These are phyloP conservation scores for Tagetes erecta DNA, from an alignment of 129 eudicot species.

Conservation along the genomic window DNA sequence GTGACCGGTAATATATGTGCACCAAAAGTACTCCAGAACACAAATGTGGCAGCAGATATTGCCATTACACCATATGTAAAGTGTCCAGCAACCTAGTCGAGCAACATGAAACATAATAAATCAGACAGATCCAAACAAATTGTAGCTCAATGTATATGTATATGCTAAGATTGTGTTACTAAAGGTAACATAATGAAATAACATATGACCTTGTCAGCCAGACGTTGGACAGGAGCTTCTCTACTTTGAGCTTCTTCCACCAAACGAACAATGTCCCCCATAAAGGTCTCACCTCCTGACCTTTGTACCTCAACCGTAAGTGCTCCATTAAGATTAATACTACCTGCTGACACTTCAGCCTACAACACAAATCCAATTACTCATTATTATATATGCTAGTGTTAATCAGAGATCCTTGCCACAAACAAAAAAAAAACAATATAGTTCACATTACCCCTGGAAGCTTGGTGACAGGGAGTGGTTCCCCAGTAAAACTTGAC, in stretches of 20 bases:
- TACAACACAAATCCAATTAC: slow-evolving; percentile 31
- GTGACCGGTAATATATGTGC: slow-evolving; percentile 71
- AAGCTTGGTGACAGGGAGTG: slow-evolving; percentile 91
- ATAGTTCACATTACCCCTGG: slow-evolving; percentile 71
- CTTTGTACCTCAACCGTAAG: slow-evolving; percentile 86
- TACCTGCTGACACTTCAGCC: slow-evolving; percentile 97
- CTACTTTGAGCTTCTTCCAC: slow-evolving; percentile 98
- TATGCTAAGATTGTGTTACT: slow-evolving; percentile 2
- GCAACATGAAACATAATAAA: slow-evolving; percentile 3
- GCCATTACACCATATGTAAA: slow-evolving; percentile 99
- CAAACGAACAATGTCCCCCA: slow-evolving; percentile 93
- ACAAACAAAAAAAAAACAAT: slow-evolving; percentile 3
- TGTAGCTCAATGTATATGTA: background rate
- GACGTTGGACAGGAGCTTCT: slow-evolving; percentile 97
- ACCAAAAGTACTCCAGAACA: slow-evolving; percentile 92
- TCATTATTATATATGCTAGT: background rate
- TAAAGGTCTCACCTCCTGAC: slow-evolving; percentile 96
- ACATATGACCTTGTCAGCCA: slow-evolving; percentile 83
- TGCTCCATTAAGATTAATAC: slow-evolving; percentile 92
- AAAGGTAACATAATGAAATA: background rate
- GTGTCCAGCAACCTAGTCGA: slow-evolving; percentile 83
- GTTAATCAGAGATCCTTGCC: background rate
- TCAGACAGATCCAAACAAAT: slow-evolving; percentile 15
- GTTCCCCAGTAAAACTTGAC: slow-evolving; percentile 98
- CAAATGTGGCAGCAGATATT: slow-evolving; percentile 90